Evolutionary conservation across 75 land plant species (phyloP).

Genomic region (Ceratopteris richardii): DNA sequence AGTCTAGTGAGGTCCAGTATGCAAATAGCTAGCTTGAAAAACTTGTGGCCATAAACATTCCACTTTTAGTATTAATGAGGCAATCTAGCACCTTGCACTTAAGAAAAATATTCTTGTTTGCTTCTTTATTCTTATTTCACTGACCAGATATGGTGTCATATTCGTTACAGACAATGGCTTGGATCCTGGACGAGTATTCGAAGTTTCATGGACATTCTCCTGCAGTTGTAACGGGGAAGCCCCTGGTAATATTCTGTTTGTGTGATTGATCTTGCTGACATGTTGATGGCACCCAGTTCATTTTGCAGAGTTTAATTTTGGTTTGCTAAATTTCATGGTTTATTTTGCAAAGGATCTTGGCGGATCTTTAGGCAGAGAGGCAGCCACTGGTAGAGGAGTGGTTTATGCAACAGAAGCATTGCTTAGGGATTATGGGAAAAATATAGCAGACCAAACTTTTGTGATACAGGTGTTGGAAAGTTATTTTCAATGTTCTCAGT

Average conservation of each 20-base stretch:
- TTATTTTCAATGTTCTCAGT: background rate
- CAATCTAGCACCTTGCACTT: no score
- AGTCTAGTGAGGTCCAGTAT: no score
- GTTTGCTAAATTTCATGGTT: background rate
- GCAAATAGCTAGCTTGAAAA: background rate
- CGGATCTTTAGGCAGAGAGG: slow-evolving; percentile 81
- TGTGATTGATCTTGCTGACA: no score
- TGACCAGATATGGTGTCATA: background rate
- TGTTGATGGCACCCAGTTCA: no score
- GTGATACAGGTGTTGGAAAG: slow-evolving; percentile 49
- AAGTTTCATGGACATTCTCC: slow-evolving; percentile 95
- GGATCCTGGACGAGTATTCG: slow-evolving; percentile 94
- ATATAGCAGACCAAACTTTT: slow-evolving; percentile 38
- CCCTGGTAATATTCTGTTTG: slow-evolving; percentile 48
- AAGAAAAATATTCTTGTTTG: background rate
- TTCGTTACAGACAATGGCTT: slow-evolving; percentile 77
- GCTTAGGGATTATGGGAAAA: slow-evolving; percentile 56
- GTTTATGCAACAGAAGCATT: slow-evolving; percentile 64
- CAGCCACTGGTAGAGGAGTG: slow-evolving; percentile 80
- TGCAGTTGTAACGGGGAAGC: slow-evolving; percentile 93
- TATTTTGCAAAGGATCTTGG: slow-evolving; percentile 50
- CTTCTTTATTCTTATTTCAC: no score
- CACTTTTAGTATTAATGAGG: no score
- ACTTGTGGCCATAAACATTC: no score
- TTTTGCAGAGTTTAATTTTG: no score